Evolutionary conservation across 139 green algal species (phyloP).

Genomic region (Coccomyxa sp.): DNA sequence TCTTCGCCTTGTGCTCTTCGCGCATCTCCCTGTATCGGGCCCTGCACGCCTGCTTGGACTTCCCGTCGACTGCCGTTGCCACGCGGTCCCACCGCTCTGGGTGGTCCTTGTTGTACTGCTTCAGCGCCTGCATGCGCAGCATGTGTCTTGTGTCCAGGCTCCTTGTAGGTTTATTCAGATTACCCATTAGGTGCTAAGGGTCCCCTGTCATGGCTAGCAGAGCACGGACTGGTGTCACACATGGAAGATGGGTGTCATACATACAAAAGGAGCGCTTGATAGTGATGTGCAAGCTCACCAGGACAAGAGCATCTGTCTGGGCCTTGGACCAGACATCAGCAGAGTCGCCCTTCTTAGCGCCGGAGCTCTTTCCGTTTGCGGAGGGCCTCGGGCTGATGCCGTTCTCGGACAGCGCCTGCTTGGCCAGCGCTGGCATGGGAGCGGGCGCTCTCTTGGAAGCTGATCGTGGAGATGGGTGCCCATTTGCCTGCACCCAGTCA

Average conservation of each 20-base stretch:
- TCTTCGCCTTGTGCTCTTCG: slow-evolving; percentile 64
- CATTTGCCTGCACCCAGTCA: not conserved
- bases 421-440: slow-evolving; percentile 1
- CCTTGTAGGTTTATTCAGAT: no score
- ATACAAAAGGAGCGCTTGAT: no score
- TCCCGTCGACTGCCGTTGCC: slow-evolving; percentile 66
- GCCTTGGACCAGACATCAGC: slow-evolving; percentile 60
- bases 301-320: slow-evolving; percentile 83
- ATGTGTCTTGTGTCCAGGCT: no score
- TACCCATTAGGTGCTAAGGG: no score
- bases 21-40: slow-evolving; percentile 85
- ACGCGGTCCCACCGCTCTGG: slow-evolving; percentile 70
- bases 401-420: not conserved
- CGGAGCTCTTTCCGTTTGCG: not conserved
- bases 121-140: slow-evolving; percentile 83
- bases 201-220: no score
- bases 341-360: not conserved
- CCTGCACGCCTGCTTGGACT: slow-evolving; percentile 83
- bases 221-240: no score
- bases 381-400: not conserved
- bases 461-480: not conserved
- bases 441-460: not conserved
- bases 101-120: slow-evolving; percentile 79
- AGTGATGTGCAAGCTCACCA: no score
- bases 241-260: no score